Evolutionary conservation across 2,329 filamentous ascomycete genomes (phyloP).

Genomic region (Aspergillus sp.): DNA sequence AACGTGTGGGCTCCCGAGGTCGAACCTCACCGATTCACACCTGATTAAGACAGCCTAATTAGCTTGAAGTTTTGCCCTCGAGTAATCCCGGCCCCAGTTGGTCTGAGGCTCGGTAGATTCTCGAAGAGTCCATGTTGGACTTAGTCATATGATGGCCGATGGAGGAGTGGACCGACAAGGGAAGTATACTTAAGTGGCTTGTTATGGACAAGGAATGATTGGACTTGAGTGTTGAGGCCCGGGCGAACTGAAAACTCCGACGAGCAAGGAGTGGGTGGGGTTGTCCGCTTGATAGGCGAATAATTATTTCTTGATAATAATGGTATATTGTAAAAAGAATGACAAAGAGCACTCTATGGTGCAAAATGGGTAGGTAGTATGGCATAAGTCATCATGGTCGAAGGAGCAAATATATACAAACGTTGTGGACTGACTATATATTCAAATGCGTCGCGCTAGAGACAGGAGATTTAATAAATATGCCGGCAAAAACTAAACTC

Average conservation of each 20-base stretch:
- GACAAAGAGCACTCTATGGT: background rate
- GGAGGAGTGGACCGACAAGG: conserved; percentile 57
- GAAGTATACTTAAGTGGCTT: conserved; percentile 31
- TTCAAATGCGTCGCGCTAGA: background rate
- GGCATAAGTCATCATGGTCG: conserved; percentile 26
- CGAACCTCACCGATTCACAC: too few relatives aligned
- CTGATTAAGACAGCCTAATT: too few relatives aligned
- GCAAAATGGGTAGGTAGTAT: background rate
- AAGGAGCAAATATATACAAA: background rate
- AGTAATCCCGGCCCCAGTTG: background rate
- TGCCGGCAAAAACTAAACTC: background rate
- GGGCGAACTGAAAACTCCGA: too few relatives aligned
- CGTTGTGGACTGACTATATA: background rate
- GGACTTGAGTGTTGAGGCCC: background rate
- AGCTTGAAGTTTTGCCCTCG: too few relatives aligned
- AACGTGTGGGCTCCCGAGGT: background rate
- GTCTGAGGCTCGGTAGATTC: conserved; percentile 43
- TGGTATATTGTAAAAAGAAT: background rate
- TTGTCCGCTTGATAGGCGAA: too few relatives aligned
- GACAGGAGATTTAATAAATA: background rate
- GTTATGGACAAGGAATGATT: background rate
- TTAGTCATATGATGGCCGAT: conserved; percentile 55
- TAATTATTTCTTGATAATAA: background rate
- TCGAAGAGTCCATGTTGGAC: background rate
- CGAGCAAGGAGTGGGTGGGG: background rate